Evolutionary conservation across 352 stramenopile species (phyloP).

Genomic region (Pythium phragmitis): DNA sequence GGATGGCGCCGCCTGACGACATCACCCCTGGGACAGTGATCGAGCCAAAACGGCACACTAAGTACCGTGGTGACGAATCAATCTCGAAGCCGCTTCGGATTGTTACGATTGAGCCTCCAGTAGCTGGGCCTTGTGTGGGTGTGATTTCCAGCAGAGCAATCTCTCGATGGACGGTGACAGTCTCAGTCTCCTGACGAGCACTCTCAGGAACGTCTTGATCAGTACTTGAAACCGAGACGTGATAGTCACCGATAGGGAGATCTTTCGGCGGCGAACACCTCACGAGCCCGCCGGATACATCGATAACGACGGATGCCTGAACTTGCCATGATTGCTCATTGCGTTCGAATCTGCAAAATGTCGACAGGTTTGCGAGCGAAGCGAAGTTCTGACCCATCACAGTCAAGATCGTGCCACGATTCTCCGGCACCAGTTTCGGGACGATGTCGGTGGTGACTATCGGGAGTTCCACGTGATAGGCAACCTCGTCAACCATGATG

Average conservation of each 20-base stretch:
- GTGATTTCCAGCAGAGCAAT: not conserved
- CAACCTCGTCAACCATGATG: not conserved
- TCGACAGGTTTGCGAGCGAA: constrained; percentile 3
- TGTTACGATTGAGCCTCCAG: constrained; percentile 6
- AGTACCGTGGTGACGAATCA: not conserved
- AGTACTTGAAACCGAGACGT: constrained; percentile 11
- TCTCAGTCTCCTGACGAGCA: not conserved
- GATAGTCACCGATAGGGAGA: constrained; percentile 13
- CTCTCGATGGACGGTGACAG: constrained; percentile 6
- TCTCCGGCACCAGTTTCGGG: not conserved
- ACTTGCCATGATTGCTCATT: not conserved
- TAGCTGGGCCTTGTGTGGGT: constrained; percentile 10
- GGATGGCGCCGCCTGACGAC: not conserved
- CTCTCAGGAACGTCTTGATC: constrained; percentile 14
- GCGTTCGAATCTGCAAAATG: constrained; percentile 11
- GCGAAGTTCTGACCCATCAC: constrained; percentile 18
- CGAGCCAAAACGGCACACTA: constrained; percentile 14
- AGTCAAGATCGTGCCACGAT: constrained; percentile 1
- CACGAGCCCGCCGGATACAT: not conserved
- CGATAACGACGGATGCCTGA: not conserved
- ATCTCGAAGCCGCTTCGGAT: constrained; percentile 11
- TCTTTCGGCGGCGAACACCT: constrained; percentile 14
- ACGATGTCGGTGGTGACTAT: not conserved
- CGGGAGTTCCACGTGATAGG: constrained; percentile 1
- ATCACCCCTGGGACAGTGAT: constrained; percentile 6